Evolutionary conservation across 2,329 filamentous ascomycete genomes (phyloP).

Genomic region (Gliomastix tumulicola): DNA sequence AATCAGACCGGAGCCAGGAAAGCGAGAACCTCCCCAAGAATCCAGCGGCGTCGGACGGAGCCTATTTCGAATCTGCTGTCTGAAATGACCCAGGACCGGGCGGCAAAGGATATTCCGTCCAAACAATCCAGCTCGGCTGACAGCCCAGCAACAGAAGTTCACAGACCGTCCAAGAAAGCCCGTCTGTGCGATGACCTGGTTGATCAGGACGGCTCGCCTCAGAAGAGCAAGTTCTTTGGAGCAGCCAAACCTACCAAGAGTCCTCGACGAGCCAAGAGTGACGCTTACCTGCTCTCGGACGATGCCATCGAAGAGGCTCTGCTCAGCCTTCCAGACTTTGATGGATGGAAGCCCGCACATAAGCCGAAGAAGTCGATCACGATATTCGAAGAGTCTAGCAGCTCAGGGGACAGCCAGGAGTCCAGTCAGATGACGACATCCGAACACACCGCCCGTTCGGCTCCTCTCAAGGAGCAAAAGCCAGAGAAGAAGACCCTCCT

Average conservation of each 20-base stretch:
- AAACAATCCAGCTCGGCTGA: slow-evolving; percentile 6
- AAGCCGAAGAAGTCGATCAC: slow-evolving; percentile 28
- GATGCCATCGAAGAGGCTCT: slow-evolving; percentile 51
- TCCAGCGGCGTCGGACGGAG: slow-evolving; percentile 44
- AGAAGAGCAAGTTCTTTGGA: slow-evolving; percentile 50
- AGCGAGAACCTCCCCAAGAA: slow-evolving; percentile 26
- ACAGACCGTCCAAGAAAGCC: slow-evolving; percentile 48
- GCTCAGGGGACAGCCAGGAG: slow-evolving; percentile 8
- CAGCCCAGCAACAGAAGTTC: slow-evolving; percentile 4
- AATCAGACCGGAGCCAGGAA: slow-evolving; percentile 9
- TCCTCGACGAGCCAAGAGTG: slow-evolving; percentile 22
- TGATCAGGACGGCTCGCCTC: slow-evolving; percentile 20
- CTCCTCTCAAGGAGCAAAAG: slow-evolving; percentile 14
- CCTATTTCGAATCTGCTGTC: slow-evolving; percentile 38
- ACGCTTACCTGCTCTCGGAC: slow-evolving; percentile 44
- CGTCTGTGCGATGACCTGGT: slow-evolving; percentile 41
- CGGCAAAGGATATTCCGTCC: slow-evolving; percentile 11
- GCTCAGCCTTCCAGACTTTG: slow-evolving; percentile 41
- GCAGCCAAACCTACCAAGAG: slow-evolving; percentile 15
- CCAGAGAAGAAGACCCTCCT: no score
- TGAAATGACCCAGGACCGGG: slow-evolving; percentile 8
- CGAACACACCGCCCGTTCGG: slow-evolving; percentile 12
- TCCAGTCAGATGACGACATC: slow-evolving; percentile 4
- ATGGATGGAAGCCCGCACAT: slow-evolving; percentile 31
- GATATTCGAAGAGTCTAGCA: slow-evolving; percentile 37